Percentiles rank a stretch among this genome's conserved stretches.
These are phyloP conservation scores for Maudiozyma pseudohumilis DNA, from an alignment of 805 yeast genomes.

Conservation along the genomic window DNA sequence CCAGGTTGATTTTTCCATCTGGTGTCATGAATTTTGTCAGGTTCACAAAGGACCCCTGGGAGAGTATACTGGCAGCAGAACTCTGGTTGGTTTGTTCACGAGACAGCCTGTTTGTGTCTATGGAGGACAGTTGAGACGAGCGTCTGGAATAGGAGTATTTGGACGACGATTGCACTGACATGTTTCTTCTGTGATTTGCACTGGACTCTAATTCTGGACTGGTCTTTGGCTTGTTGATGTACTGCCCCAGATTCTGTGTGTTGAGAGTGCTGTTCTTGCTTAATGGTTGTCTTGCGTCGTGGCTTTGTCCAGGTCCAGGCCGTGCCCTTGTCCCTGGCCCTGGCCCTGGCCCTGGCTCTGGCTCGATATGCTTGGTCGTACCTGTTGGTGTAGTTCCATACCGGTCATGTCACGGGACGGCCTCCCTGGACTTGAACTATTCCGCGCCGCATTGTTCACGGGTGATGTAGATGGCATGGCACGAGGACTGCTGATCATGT, in stretches of 20 bases:
- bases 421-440: not conserved
- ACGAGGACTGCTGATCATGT: slow-evolving; percentile 2
- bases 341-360: no score
- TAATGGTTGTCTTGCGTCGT: slow-evolving; percentile 15
- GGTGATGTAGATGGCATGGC: not conserved
- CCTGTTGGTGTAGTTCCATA: not conserved
- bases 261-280: slow-evolving; percentile 23
- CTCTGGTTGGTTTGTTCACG: slow-evolving; percentile 24
- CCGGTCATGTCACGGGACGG: not conserved
- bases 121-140: slow-evolving; percentile 5
- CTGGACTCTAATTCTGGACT: not conserved
- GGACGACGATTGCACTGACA: slow-evolving; percentile 19
- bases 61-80: slow-evolving; percentile 16
- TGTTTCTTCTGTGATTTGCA: slow-evolving; percentile 11
- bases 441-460: not conserved
- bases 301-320: no score
- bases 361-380: no score
- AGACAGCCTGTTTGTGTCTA: slow-evolving; percentile 7
- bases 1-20: slow-evolving; percentile 34
- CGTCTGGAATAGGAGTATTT: slow-evolving; percentile 18
- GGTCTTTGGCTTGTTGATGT: slow-evolving; percentile 11
- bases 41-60: slow-evolving; percentile 22
- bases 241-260: slow-evolving; percentile 23
- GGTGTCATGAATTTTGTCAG: slow-evolving; percentile 21
- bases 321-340: no score